These are phyloP conservation scores for Hansenula sp. DNA, from an alignment of 1,139 yeast genomes.

Conservation along the genomic window DNA sequence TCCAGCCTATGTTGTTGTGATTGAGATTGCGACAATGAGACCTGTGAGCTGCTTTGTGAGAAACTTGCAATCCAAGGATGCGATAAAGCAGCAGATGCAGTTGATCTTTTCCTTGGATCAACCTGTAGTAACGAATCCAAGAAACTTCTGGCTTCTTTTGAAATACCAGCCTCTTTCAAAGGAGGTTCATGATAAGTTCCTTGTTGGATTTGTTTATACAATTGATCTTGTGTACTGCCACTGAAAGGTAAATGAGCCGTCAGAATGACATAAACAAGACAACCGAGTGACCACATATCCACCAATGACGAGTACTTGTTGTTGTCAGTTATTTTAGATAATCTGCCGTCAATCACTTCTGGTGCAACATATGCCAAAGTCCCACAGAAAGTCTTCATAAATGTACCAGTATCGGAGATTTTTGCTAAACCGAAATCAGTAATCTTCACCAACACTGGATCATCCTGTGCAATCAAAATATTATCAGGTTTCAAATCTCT, in stretches of 20 bases:
- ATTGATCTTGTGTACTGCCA: slow-evolving; percentile 83
- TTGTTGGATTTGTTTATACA: slow-evolving; percentile 67
- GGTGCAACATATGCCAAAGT: slow-evolving; percentile 93
- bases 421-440: slow-evolving; percentile 94
- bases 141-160: slow-evolving; percentile 65
- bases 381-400: slow-evolving; percentile 87
- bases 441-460: slow-evolving; percentile 83
- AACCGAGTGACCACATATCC: slow-evolving; percentile 96
- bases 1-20: slow-evolving; percentile 62
- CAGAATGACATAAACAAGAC: slow-evolving; percentile 81
- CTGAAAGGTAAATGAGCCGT: slow-evolving; percentile 94
- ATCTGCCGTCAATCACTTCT: slow-evolving; percentile 71
- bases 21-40: slow-evolving; percentile 68
- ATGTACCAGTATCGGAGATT: slow-evolving; percentile 69
- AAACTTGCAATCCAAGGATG: slow-evolving; percentile 49
- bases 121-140: slow-evolving; percentile 66
- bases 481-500: slow-evolving; percentile 93
- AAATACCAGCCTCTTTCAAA: slow-evolving; percentile 60
- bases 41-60: slow-evolving; percentile 31
- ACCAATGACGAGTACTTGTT: slow-evolving; percentile 77
- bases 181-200: slow-evolving; percentile 86
- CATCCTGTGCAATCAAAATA: slow-evolving; percentile 84
- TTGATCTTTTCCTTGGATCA: slow-evolving; percentile 65
- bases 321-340: slow-evolving; percentile 33
- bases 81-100: slow-evolving; percentile 66